These are phyloP conservation scores for Xylariales sp. DNA, from an alignment of 2,329 filamentous ascomycete genomes.

Conservation along the genomic window DNA sequence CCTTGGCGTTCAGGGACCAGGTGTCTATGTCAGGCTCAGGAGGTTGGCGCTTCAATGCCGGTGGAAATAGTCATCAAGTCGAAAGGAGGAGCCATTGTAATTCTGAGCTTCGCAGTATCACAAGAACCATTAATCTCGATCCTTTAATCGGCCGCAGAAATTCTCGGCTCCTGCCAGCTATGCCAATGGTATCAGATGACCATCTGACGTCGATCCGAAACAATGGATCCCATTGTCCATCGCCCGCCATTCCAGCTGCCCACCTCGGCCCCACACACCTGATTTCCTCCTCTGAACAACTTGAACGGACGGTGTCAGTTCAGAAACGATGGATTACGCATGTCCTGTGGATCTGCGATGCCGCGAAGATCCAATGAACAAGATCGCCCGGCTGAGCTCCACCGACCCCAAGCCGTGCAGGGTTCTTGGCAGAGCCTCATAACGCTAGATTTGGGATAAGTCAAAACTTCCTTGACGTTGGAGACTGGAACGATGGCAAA, in stretches of 20 bases:
- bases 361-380: constrained; percentile 11
- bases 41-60: too few species aligned
- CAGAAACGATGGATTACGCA: constrained; percentile 5
- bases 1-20: too few species aligned
- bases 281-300: too few species aligned
- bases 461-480: constrained; percentile 1
- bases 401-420: too few species aligned
- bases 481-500: background rate
- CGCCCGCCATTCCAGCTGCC: constrained; percentile 10
- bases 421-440: constrained; percentile 8
- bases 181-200: constrained; percentile 11
- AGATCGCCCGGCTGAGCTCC: constrained; percentile 10
- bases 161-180: background rate
- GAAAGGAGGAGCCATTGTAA: too few species aligned
- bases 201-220: constrained; percentile 19
- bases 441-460: constrained; percentile 6
- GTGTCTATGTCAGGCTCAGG: too few species aligned
- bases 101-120: too few species aligned
- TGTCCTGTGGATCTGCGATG: constrained; percentile 3
- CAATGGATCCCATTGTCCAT: constrained; percentile 13
- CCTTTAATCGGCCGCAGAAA: background rate
- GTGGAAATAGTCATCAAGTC: too few species aligned
- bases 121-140: background rate
- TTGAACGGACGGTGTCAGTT: background rate
- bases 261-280: background rate